phyloP scores from a whole-genome alignment of 768 basidiomycete species.

The Pleurotus eryngii region DNA sequence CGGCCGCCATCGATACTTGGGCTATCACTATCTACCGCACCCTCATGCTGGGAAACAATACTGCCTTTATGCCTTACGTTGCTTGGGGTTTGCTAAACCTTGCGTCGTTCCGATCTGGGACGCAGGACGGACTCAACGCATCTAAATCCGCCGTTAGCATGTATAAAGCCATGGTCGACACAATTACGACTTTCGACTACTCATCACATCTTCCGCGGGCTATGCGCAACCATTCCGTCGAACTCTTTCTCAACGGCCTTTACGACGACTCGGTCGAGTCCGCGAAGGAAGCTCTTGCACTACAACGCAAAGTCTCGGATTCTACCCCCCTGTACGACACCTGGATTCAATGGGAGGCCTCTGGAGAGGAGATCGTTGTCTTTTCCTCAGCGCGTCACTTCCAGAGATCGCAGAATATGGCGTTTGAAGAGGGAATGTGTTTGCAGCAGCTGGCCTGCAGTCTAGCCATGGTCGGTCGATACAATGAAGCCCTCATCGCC shows the following conservation, averaged over 20 bases:
- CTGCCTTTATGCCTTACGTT: conserved; percentile 1
- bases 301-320: not conserved
- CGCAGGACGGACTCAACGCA: not conserved
- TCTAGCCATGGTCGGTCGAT: not conserved
- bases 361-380: conserved; percentile 2
- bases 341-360: conserved; percentile 1
- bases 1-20: conserved; percentile 1
- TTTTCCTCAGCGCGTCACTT: not conserved
- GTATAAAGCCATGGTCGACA: conserved; percentile 1
- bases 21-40: conserved; percentile 5
- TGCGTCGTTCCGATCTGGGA: not conserved
- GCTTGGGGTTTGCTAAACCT: conserved; percentile 4
- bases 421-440: conserved; percentile 5
- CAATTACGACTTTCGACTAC: not conserved
- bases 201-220: not conserved
- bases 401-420: not conserved
- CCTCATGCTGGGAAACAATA: not conserved
- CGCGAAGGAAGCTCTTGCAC: not conserved
- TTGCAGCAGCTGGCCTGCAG: not conserved
- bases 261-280: not conserved
- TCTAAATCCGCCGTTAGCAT: not conserved
- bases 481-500: conserved; percentile 1
- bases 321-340: not conserved
- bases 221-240: not conserved
- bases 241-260: not conserved